A percentile compares a stretch with the other conserved stretches of the same genome.
Conservation (phyloP, 192 early-diverging fungal genomes). For the Paraglomus occultum region DNA sequence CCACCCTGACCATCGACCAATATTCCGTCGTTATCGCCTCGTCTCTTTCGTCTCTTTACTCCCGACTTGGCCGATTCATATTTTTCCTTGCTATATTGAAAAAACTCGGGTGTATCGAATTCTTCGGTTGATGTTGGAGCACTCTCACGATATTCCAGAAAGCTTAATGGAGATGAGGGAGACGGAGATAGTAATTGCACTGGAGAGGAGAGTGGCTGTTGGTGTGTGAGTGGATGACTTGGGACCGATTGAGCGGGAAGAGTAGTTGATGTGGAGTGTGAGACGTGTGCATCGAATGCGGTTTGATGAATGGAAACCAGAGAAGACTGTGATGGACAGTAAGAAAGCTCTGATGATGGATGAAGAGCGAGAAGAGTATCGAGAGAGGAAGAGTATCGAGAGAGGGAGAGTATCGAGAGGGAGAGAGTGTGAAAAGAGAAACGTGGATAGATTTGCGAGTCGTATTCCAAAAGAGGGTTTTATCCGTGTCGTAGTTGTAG, state of each 20-base stretch:
- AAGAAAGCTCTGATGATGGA: conserved; percentile 12
- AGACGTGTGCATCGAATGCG: not conserved
- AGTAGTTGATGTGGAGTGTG: not conserved
- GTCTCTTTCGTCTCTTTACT: conserved; percentile 25
- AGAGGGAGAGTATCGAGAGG: no score
- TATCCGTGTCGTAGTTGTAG: no score
- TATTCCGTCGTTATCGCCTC: conserved; percentile 27
- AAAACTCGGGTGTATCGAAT: conserved; percentile 24
- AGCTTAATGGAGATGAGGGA: not conserved
- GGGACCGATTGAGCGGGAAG: conserved; percentile 4
- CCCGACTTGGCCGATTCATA: conserved; percentile 29
- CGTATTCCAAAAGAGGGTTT: no score
- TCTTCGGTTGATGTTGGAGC: conserved; percentile 26
- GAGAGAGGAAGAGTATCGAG: no score
- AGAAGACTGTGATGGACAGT: conserved; percentile 3
- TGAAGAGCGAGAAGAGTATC: no score
- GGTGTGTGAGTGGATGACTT: conserved; percentile 31
- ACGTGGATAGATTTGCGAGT: no score
- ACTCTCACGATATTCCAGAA: conserved; percentile 21
- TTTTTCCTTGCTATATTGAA: conserved; percentile 28
- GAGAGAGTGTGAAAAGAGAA: no score
- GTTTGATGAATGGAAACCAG: not conserved
- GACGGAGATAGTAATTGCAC: conserved; percentile 24
- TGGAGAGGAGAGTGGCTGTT: conserved; percentile 34
- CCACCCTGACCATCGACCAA: not conserved